Evolutionary conservation across 176 grass and related monocot species (phyloP), one percentile per base, ranked within the genome.

Genomic region (Zea luxurians): DNA sequence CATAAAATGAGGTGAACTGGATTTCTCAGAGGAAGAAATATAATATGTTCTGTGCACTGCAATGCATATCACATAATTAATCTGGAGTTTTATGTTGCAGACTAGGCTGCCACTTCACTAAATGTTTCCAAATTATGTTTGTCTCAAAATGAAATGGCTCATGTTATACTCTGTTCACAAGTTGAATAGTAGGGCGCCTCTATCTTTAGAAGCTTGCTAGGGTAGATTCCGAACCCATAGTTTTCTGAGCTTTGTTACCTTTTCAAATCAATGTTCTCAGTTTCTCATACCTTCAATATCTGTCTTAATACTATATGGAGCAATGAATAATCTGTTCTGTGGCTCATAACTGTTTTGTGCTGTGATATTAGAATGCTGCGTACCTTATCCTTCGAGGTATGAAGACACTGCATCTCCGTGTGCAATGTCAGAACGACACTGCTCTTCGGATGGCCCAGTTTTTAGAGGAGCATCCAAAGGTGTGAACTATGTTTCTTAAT

Each of bases 391-490:
- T 92, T 38, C 84, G 96, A 73, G 96, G 96, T 57, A 99, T 99
- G 96, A 99, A 99, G 88, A 99, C 96, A 69, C 81, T 99, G 83
- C 92, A 99, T 88, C 92, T 99, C 83, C 96, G 96, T 79, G 81
- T 99, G 80, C 89, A 99, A 66, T 85, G 91, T 48, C 96, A 99
- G 75, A 99, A 99, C 86, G 90, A 60, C 74, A 99, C 96, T 78
- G 90, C 92, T 85, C 73, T 95, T 27, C 61, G 88, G 96, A 99
- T 99, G 96, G 90, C 96, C 88, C 90, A 99, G 47, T 89, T 99
- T 99, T 95, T 99, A 85, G 92, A 99, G 92, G 90, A 88, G 66
- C 92, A 99, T 95, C 96, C 96, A 7, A 99, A 99, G 92, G 91
- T 90, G 47, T 61, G 61, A 55, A 46, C 6, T 49, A 6, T 73